A percentile compares a stretch with the other conserved stretches of the same genome.
Evolutionary conservation across 2,329 filamentous ascomycete species (phyloP).

Genomic region (Lecanicillium sp.): DNA sequence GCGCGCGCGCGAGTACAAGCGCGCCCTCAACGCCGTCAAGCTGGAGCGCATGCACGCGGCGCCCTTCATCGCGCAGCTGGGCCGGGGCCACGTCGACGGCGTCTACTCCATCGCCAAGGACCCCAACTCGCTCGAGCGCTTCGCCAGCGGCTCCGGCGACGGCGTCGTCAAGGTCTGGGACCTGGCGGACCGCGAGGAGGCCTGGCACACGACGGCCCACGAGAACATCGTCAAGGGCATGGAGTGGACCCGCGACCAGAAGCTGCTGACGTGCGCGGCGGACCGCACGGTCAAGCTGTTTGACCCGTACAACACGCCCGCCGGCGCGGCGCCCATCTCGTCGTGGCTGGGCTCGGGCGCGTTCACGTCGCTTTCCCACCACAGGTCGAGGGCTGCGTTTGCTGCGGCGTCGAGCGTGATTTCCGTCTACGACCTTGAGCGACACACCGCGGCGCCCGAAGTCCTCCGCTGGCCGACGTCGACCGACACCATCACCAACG

Average conservation of each 20-base stretch:
- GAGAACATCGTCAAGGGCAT: conserved; percentile 91
- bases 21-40: conserved; percentile 71
- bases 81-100: conserved; percentile 87
- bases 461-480: conserved; percentile 81
- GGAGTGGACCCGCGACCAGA: conserved; percentile 80
- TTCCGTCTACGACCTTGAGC: conserved; percentile 81
- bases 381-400: conserved; percentile 72
- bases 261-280: conserved; percentile 77
- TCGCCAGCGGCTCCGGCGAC: conserved; percentile 83
- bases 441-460: conserved; percentile 74
- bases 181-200: conserved; percentile 61
- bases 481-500: conserved; percentile 81
- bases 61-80: conserved; percentile 76
- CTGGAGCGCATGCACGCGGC: conserved; percentile 81
- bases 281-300: conserved; percentile 87
- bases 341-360: conserved; percentile 80
- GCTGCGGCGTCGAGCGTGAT: conserved; percentile 73
- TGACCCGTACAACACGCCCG: conserved; percentile 73
- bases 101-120: conserved; percentile 74
- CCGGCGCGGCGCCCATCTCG: conserved; percentile 64
- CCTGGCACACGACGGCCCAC: conserved; percentile 76
- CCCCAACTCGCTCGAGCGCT: conserved; percentile 63
- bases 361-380: conserved; percentile 79
- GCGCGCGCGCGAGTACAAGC: conserved; percentile 66
- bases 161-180: conserved; percentile 94